These are phyloP conservation scores for Amanita phalloides DNA, from an alignment of 768 basidiomycete genomes.

Conservation along the genomic window DNA sequence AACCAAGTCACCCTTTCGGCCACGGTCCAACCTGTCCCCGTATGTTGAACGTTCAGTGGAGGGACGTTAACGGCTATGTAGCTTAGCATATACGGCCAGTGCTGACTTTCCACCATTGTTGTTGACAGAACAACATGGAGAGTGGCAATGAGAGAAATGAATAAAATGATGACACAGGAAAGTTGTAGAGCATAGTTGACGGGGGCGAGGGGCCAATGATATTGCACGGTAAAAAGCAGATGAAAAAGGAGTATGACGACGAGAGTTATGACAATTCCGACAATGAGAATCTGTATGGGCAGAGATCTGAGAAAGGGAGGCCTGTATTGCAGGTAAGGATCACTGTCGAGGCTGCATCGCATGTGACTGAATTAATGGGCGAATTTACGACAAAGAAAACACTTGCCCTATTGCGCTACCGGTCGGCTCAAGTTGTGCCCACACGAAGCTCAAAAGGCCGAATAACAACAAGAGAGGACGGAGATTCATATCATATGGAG, in stretches of 20 bases:
- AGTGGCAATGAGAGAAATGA: conserved; percentile 69
- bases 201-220: conserved; percentile 89
- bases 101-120: conserved; percentile 48
- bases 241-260: conserved; percentile 81
- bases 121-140: conserved; percentile 63
- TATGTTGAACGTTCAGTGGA: conserved; percentile 25
- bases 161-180: conserved; percentile 68
- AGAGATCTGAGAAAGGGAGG: conserved; percentile 82
- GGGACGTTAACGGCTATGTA: conserved; percentile 82
- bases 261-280: conserved; percentile 78
- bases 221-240: conserved; percentile 89
- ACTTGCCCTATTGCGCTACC: neutral
- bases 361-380: neutral
- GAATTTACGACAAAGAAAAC: neutral
- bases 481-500: neutral
- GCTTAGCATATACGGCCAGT: conserved; percentile 94
- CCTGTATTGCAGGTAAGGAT: conserved; percentile 72
- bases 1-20: conserved; percentile 71
- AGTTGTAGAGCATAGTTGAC: conserved; percentile 89
- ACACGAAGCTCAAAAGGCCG: neutral
- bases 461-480: neutral
- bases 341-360: conserved; percentile 13
- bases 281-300: conserved; percentile 82
- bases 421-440: neutral
- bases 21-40: conserved; percentile 40